phyloP scores from a whole-genome alignment of 768 basidiomycete genomes.

The Phlebiopsis gigantea region DNA sequence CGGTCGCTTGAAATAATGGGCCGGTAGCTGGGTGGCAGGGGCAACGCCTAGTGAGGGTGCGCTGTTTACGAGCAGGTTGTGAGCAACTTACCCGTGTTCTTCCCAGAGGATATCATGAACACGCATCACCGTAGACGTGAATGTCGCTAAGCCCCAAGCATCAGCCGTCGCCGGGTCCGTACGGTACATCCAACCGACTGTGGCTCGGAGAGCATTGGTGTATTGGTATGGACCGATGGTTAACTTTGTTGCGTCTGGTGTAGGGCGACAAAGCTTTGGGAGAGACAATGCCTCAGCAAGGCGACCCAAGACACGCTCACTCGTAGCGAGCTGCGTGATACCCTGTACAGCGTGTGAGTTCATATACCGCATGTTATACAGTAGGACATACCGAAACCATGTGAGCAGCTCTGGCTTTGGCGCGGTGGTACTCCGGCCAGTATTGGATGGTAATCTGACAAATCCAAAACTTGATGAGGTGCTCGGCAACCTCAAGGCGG shows the following conservation, averaged over 20 bases:
- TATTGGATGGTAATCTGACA: slow-evolving; percentile 20
- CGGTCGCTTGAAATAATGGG: not conserved
- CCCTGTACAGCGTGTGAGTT: not conserved
- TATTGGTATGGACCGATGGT: not conserved
- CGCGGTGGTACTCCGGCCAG: slow-evolving; percentile 16
- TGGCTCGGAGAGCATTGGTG: not conserved
- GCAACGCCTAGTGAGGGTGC: not conserved
- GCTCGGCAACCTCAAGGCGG: slow-evolving; percentile 23
- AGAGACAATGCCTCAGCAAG: not conserved
- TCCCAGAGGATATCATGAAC: not conserved
- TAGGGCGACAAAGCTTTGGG: not conserved
- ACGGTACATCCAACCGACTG: not conserved
- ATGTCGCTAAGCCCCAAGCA: not conserved
- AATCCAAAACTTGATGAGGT: slow-evolving; percentile 28
- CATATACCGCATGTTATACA: not conserved
- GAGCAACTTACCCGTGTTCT: not conserved
- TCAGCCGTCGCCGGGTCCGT: not conserved
- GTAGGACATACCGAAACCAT: not conserved
- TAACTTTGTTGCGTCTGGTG: not conserved
- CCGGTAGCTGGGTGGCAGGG: not conserved
- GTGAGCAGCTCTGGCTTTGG: not conserved
- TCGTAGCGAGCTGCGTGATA: not conserved
- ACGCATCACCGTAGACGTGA: not conserved
- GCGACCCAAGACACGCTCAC: not conserved
- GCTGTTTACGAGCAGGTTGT: no score